phyloP scores from a whole-genome alignment of 305 asterid species.

The Fraxinus latifolia region DNA sequence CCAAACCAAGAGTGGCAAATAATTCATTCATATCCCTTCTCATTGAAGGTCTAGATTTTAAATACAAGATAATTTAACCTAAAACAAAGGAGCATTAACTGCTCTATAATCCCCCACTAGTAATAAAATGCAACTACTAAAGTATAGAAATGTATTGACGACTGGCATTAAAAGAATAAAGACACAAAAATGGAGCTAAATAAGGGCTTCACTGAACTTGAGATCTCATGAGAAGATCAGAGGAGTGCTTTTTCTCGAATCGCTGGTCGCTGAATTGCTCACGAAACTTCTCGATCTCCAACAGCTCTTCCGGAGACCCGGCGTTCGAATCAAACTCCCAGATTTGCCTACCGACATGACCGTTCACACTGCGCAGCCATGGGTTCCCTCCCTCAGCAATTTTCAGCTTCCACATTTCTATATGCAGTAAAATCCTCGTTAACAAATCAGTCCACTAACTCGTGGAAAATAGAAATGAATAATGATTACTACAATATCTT shows the following conservation, averaged over 20 bases:
- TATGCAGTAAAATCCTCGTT: neutral
- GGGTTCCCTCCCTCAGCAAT: constrained; percentile 60
- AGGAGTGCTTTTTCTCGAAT: constrained; percentile 67
- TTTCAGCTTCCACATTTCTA: constrained; percentile 82
- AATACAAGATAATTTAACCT: neutral
- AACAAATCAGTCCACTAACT: neutral
- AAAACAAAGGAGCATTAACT: neutral
- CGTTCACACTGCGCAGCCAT: constrained; percentile 69
- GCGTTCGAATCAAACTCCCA: constrained; percentile 77
- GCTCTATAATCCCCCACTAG: neutral
- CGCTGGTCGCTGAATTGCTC: constrained; percentile 48
- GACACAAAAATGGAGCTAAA: neutral
- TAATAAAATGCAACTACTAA: neutral
- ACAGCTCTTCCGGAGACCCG: constrained; percentile 73
- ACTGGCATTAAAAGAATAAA: neutral
- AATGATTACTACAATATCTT: neutral
- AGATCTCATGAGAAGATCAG: constrained; percentile 82
- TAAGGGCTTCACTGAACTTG: constrained; percentile 50
- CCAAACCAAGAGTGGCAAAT: neutral
- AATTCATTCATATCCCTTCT: neutral
- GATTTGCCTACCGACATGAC: constrained; percentile 67
- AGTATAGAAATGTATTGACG: neutral
- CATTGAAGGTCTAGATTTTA: neutral
- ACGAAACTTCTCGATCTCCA: constrained; percentile 59
- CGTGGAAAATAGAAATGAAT: neutral